phyloP scores from a whole-genome alignment of 176 grass and related monocot species.

The Oryza longistaminata region DNA sequence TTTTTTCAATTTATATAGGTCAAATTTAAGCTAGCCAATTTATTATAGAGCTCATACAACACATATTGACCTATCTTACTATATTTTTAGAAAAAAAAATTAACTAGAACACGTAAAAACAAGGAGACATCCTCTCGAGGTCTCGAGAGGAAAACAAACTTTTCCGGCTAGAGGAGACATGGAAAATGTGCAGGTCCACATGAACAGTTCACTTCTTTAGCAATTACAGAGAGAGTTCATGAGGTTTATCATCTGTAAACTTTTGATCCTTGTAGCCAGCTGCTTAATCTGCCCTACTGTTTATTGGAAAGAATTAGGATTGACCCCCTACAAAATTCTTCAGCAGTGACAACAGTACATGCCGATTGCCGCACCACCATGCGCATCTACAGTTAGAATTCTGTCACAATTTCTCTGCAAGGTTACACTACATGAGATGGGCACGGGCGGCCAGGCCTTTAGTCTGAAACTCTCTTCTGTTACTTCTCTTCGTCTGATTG shows the following conservation, averaged over 20 bases:
- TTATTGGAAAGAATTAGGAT: constrained; percentile 55
- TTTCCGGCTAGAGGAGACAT: background rate
- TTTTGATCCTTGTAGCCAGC: constrained; percentile 2
- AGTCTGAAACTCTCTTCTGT: constrained; percentile 34
- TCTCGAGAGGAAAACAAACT: too few species aligned
- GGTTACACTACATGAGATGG: constrained; percentile 34
- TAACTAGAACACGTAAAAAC: too few species aligned
- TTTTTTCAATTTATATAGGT: too few species aligned
- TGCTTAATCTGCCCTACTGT: background rate
- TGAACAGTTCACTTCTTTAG: constrained; percentile 18
- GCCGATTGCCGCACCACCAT: constrained; percentile 13
- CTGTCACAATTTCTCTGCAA: background rate
- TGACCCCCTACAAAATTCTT: constrained; percentile 64
- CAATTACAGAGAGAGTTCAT: constrained; percentile 17
- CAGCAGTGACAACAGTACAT: constrained; percentile 21
- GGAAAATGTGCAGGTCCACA: background rate
- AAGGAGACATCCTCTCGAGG: too few species aligned
- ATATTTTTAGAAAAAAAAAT: too few species aligned
- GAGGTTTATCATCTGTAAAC: constrained; percentile 21
- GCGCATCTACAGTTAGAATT: constrained; percentile 15
- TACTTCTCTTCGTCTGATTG: constrained; percentile 90
- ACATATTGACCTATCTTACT: too few species aligned
- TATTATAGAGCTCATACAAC: too few species aligned
- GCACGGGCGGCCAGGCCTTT: background rate
- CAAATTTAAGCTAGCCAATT: too few species aligned